Percentiles rank a stretch among this genome's conserved stretches.
Evolutionary conservation across 441 rosid genomes (phyloP).

Genomic region (Pelargonium hybrid): DNA sequence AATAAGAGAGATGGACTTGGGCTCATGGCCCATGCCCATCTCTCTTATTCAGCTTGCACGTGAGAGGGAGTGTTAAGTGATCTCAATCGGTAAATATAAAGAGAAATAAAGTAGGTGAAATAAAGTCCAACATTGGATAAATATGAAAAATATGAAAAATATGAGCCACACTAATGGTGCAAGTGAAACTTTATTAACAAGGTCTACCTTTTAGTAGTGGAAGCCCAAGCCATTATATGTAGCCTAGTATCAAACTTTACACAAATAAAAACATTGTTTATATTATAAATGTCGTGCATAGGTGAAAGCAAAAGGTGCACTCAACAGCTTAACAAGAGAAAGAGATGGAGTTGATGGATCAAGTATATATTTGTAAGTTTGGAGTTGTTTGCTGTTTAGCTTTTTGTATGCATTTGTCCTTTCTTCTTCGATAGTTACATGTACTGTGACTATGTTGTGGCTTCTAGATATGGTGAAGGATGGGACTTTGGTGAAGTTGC

Average conservation of each 20-base stretch:
- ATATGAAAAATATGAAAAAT: too few species aligned
- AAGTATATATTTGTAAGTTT: conserved; percentile 63
- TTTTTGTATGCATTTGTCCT: background rate
- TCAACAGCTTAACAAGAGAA: conserved; percentile 55
- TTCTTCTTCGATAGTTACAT: conserved; percentile 6
- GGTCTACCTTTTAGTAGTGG: too few species aligned
- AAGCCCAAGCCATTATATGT: too few species aligned
- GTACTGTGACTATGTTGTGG: conserved; percentile 13
- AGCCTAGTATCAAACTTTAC: background rate
- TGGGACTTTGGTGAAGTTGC: conserved; percentile 99
- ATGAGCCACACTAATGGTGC: too few species aligned
- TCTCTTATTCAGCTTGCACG: too few species aligned
- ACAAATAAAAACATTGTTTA: conserved; percentile 12
- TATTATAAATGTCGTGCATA: conserved; percentile 22
- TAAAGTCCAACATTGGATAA: too few species aligned
- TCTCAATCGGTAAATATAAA: too few species aligned
- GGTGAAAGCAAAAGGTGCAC: conserved; percentile 70
- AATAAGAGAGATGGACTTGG: too few species aligned
- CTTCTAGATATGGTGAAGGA: conserved; percentile 90
- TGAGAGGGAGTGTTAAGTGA: too few species aligned
- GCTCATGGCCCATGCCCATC: too few species aligned
- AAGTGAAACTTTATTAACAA: too few species aligned
- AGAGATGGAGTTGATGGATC: conserved; percentile 83
- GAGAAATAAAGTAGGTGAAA: too few species aligned
- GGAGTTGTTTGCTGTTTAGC: conserved; percentile 16